Percentiles rank a stretch among this genome's conserved stretches.
Conservation (phyloP, 2,329 filamentous ascomycete species). For the Mycocentrospora acerina region DNA sequence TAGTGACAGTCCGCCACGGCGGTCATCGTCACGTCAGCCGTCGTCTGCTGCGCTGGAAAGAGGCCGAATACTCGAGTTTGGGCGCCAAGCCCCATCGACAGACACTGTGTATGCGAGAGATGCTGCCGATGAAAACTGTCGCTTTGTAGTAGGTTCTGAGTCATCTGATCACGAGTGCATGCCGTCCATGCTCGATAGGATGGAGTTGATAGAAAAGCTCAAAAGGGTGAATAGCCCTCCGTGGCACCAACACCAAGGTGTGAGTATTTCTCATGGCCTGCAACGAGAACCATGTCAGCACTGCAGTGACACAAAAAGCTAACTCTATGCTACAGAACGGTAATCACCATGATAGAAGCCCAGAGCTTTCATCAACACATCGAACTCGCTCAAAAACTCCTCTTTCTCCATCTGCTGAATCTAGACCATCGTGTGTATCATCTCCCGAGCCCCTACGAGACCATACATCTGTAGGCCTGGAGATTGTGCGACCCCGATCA, state of each 20-base stretch:
- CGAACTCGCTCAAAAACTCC: conserved; percentile 35
- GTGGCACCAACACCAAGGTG: conserved; percentile 65
- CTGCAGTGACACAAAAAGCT: conserved; percentile 9
- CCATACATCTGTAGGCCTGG: conserved; percentile 41
- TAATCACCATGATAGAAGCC: conserved; percentile 10
- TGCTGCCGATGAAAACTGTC: conserved; percentile 2
- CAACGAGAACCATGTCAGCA: background rate
- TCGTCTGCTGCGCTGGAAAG: conserved; percentile 16
- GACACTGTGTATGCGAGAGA: conserved; percentile 9
- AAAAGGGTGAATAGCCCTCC: conserved; percentile 77
- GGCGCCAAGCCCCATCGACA: conserved; percentile 8
- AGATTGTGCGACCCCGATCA: conserved; percentile 81
- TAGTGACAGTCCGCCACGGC: conserved; percentile 27
- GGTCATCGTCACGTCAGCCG: conserved; percentile 16
- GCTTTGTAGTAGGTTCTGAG: conserved; percentile 11
- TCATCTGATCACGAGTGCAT: conserved; percentile 24
- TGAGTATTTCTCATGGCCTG: conserved; percentile 35
- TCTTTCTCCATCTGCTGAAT: conserved; percentile 38
- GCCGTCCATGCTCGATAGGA: conserved; percentile 57
- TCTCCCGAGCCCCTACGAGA: conserved; percentile 31
- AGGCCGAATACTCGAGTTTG: conserved; percentile 13
- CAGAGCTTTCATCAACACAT: conserved; percentile 21
- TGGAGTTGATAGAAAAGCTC: conserved; percentile 78
- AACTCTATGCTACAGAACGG: conserved; percentile 20
- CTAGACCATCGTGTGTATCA: conserved; percentile 34